These are phyloP conservation scores for Diphasiastrum complanatum DNA, from an alignment of 83 land plant genomes.

Conservation along the genomic window DNA sequence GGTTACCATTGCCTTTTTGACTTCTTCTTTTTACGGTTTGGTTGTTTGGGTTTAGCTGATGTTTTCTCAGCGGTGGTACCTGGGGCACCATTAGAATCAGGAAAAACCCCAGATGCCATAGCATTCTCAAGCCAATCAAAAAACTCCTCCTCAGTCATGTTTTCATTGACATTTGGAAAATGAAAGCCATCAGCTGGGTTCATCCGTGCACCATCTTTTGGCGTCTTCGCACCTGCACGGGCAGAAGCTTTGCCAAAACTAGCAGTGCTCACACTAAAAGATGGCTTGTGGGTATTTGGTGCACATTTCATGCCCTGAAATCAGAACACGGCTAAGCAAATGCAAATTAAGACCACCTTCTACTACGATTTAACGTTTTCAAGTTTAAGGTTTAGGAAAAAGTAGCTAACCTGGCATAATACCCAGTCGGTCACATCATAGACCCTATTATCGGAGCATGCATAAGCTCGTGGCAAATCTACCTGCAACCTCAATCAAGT, in stretches of 20 bases:
- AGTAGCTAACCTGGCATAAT: constrained; percentile 66
- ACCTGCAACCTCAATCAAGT: constrained; percentile 38
- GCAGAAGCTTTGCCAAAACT: constrained; percentile 37
- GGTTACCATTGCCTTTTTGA: constrained; percentile 91
- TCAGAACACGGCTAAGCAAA: constrained; percentile 5
- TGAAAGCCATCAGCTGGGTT: constrained; percentile 25
- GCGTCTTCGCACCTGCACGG: constrained; percentile 34
- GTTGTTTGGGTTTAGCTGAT: constrained; percentile 21
- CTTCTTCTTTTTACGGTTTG: constrained; percentile 62
- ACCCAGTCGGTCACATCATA: constrained; percentile 92
- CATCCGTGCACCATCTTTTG: constrained; percentile 25
- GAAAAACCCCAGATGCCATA: constrained; percentile 70
- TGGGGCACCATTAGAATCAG: constrained; percentile 28
- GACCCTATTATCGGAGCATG: constrained; percentile 75
- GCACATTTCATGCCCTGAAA: constrained; percentile 93
- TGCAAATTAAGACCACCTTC: background rate
- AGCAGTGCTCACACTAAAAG: constrained; percentile 78
- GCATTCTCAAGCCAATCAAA: constrained; percentile 82
- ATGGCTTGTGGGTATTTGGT: constrained; percentile 88
- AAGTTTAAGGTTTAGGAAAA: background rate
- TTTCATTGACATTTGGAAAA: constrained; percentile 44
- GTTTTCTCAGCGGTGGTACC: constrained; percentile 25
- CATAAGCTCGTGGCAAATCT: constrained; percentile 72
- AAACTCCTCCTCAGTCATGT: constrained; percentile 87
- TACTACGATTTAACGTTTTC: too few species aligned